Conservation (phyloP, 257 asterid genomes). For the Verbascum thapsus region DNA sequence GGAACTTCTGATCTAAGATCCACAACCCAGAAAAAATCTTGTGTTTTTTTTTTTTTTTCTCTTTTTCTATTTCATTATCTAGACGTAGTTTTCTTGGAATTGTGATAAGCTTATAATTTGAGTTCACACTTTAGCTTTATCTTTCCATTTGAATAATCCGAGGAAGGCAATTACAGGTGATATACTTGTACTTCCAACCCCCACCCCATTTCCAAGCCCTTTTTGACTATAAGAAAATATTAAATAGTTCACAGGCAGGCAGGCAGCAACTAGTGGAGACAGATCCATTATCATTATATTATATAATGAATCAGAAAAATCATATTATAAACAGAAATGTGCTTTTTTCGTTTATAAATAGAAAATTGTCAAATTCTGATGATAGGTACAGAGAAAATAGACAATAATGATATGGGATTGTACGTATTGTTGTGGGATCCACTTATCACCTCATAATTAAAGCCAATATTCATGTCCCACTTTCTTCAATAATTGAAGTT, state of each 20-base stretch:
- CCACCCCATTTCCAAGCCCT: not conserved
- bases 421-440: constrained; percentile 34
- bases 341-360: not conserved
- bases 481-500: constrained; percentile 28
- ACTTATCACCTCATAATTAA: constrained; percentile 25
- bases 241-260: constrained; percentile 6
- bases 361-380: constrained; percentile 5
- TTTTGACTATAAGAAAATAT: constrained; percentile 13
- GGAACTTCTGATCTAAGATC: too few species aligned
- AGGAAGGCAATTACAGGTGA: not conserved
- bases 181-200: not conserved
- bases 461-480: constrained; percentile 30
- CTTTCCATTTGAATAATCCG: not conserved
- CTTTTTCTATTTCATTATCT: too few species aligned
- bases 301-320: constrained; percentile 27
- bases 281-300: too few species aligned
- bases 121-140: not conserved
- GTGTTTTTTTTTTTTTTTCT: too few species aligned
- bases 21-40: too few species aligned
- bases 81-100: not conserved
- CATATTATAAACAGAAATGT: constrained; percentile 12
- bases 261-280: constrained; percentile 18
- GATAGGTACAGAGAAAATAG: constrained; percentile 9
- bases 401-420: constrained; percentile 25
- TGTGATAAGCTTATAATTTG: constrained; percentile 11